A percentile compares a stretch with the other conserved stretches of the same genome.
Conservation (phyloP, 805 yeast genomes). For the Pichia gijzeniarum region DNA sequence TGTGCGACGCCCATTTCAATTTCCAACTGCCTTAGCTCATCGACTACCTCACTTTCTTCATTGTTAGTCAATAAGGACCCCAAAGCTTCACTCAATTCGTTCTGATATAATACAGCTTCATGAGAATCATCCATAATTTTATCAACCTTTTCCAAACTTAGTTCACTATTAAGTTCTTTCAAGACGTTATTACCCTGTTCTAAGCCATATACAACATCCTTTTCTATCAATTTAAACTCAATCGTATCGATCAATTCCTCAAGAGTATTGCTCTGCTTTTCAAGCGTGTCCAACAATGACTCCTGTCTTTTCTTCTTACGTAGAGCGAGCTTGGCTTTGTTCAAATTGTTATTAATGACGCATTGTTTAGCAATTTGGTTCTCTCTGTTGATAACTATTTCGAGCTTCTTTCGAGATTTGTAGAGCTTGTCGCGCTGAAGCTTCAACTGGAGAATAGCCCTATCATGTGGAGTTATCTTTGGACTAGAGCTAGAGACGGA, state of each 20-base stretch:
- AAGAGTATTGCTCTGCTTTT: slow-evolving; percentile 68
- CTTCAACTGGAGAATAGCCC: slow-evolving; percentile 80
- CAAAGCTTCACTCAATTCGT: slow-evolving; percentile 57
- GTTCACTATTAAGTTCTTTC: slow-evolving; percentile 68
- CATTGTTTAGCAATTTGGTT: slow-evolving; percentile 51
- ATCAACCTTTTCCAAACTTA: slow-evolving; percentile 75
- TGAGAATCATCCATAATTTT: slow-evolving; percentile 75
- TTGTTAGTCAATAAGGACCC: slow-evolving; percentile 36
- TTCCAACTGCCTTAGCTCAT: slow-evolving; percentile 49
- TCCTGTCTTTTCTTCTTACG: slow-evolving; percentile 80
- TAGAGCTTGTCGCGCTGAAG: slow-evolving; percentile 79
- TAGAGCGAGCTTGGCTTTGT: slow-evolving; percentile 61
- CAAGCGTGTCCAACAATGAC: slow-evolving; percentile 60
- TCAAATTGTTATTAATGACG: slow-evolving; percentile 45
- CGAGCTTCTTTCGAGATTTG: slow-evolving; percentile 61
- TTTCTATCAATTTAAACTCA: slow-evolving; percentile 85
- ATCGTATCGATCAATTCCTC: slow-evolving; percentile 75
- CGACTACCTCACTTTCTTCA: slow-evolving; percentile 60
- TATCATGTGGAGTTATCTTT: slow-evolving; percentile 76
- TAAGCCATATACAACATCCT: slow-evolving; percentile 75
- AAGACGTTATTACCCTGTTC: slow-evolving; percentile 75
- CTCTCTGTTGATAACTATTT: slow-evolving; percentile 54
- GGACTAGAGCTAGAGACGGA: slow-evolving; percentile 23
- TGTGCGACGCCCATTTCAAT: slow-evolving; percentile 31
- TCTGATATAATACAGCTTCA: slow-evolving; percentile 74